Evolutionary conservation across 2,329 filamentous ascomycete species (phyloP), one percentile per base, ranked within the genome.

Genomic region (Massarina eburnea): DNA sequence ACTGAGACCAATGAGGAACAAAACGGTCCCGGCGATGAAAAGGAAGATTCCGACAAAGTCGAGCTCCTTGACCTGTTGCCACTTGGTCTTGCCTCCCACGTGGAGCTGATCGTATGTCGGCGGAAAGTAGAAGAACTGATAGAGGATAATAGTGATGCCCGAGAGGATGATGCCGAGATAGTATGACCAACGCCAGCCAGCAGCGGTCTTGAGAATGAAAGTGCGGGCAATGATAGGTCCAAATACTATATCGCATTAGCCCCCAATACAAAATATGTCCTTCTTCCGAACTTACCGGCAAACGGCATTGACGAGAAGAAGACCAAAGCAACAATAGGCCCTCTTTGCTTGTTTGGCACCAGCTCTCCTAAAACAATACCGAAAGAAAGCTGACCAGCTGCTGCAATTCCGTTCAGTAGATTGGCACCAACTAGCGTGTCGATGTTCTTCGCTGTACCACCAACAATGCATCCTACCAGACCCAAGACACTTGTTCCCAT

Each of bases 151-250:
- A 10, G 73, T 63, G 15, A 75, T 48, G 19, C 63, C 68, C 30
- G 66, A 70, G 40, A 75, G 59, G 42, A 78, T 75, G 52, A 75
- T 73, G 42, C 72, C 73, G 2, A 80, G 55, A 52, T 76, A 79
- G 57, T 76, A 81, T 44, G 64, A 71, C 74, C 76, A 78, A 32
- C 78, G 26, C 57, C 57, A 58, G 3, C 52, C 52, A 14, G 52
- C 48, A 15, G 52, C 43, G 4, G 57, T 59, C 63, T 77, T 76
- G 76, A 38, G 6, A 34, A 69, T 63, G n/a, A 69, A 58, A 3
- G 52, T 58, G 1, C 76, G 78, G 2, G 76, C 76, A 43, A 80
- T 75, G 34, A 77, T 61, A 15, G 75, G 74, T 0, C 76, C 77
- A 45, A 75, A 73, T 21, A 71, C 66, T 44, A 40, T 4, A 15